These are phyloP conservation scores for Posidonia oceanica DNA, from an alignment of 116 monocot species.

Conservation along the genomic window DNA sequence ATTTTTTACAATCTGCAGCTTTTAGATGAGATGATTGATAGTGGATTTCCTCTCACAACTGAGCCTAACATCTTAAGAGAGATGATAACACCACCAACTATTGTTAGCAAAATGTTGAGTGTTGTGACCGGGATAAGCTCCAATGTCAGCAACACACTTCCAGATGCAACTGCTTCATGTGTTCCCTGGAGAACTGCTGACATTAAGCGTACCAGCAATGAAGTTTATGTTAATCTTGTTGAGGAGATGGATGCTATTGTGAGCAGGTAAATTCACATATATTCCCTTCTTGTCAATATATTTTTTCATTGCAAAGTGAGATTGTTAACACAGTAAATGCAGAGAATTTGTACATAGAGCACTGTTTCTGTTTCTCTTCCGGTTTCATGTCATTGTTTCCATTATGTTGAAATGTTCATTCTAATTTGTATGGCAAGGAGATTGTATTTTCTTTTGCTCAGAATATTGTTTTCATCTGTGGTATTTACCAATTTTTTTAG, in stretches of 20 bases:
- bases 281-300: not conserved
- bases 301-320: not conserved
- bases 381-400: no score
- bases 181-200: conserved; percentile 77
- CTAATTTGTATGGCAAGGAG: no score
- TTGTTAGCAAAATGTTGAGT: conserved; percentile 77
- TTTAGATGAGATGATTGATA: conserved; percentile 99
- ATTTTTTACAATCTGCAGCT: conserved; percentile 38
- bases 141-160: conserved; percentile 58
- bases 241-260: conserved; percentile 78
- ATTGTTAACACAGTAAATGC: not conserved
- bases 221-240: conserved; percentile 78
- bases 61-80: conserved; percentile 88
- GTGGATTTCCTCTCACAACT: conserved; percentile 89
- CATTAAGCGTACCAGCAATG: conserved; percentile 56
- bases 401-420: no score
- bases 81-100: conserved; percentile 78
- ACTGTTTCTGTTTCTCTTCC: no score
- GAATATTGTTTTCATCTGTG: no score
- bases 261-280: conserved; percentile 35
- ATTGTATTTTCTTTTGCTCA: no score
- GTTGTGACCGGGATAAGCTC: conserved; percentile 81
- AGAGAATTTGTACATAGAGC: no score
- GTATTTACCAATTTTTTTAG: no score
- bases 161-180: conserved; percentile 64